Conservation (phyloP, 345 rosid species). For the Anastatica hierochuntica region DNA sequence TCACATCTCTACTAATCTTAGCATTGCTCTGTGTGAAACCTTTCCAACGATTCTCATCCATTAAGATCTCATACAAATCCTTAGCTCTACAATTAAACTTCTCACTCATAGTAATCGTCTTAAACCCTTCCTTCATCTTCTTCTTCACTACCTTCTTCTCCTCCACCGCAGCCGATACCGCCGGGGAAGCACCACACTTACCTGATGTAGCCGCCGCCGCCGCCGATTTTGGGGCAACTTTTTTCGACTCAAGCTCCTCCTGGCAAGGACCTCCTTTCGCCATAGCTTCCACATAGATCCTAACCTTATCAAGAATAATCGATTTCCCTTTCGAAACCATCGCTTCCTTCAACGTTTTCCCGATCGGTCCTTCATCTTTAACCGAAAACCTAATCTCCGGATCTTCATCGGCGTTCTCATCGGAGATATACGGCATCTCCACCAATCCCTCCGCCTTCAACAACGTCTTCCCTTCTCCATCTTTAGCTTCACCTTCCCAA, state of each 20-base stretch:
- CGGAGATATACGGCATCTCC: constrained; percentile 86
- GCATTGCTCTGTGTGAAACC: constrained; percentile 96
- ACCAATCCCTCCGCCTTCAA: constrained; percentile 61
- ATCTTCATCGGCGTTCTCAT: constrained; percentile 93
- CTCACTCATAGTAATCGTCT: constrained; percentile 70
- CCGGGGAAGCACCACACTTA: constrained; percentile 6
- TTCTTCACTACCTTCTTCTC: constrained; percentile 26
- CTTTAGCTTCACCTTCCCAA: constrained; percentile 90
- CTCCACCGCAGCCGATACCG: background rate
- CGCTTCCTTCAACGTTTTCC: constrained; percentile 74
- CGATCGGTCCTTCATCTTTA: constrained; percentile 71
- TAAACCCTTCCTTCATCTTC: constrained; percentile 47
- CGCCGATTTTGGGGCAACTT: constrained; percentile 39
- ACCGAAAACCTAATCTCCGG: constrained; percentile 69
- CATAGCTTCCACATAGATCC: constrained; percentile 62
- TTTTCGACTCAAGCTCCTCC: constrained; percentile 69
- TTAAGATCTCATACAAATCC: constrained; percentile 75
- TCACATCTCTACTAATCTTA: constrained; percentile 72
- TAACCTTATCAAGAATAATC: constrained; percentile 56
- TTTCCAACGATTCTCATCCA: constrained; percentile 96
- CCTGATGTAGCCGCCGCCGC: constrained; percentile 5
- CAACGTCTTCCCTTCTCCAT: constrained; percentile 49
- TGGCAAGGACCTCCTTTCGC: constrained; percentile 76
- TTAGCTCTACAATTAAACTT: constrained; percentile 74
- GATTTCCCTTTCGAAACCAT: constrained; percentile 63